Conservation (phyloP, 1,139 yeast genomes). For the Nakaseomyces glabratus region DNA sequence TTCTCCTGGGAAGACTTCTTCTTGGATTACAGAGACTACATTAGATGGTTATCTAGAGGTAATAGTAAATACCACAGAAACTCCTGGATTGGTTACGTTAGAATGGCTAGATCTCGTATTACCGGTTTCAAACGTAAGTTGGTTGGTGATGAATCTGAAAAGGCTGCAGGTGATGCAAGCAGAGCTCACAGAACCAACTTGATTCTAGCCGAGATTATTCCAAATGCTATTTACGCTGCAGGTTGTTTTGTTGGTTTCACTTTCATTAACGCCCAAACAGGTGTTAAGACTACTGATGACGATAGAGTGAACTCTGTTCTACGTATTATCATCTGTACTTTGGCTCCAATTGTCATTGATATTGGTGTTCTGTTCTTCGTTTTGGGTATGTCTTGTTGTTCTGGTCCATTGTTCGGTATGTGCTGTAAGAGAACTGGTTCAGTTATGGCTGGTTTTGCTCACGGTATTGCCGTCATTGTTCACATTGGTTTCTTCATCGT, state of each 20-base stretch:
- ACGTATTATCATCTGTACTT: conserved; percentile 78
- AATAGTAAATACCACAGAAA: conserved; percentile 98
- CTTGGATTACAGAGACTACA: conserved; percentile 95
- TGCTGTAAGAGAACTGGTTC: conserved; percentile 98
- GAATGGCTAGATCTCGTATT: conserved; percentile 90
- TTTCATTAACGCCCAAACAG: conserved; percentile 93
- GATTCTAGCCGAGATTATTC: conserved; percentile 76
- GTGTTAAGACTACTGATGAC: conserved; percentile 50
- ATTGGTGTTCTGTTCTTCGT: conserved; percentile 74
- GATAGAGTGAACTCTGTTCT: conserved; percentile 66
- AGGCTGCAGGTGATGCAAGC: conserved; percentile 86
- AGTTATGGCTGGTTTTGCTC: conserved; percentile 94
- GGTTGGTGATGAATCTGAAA: conserved; percentile 81
- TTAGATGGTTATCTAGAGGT: conserved; percentile 98
- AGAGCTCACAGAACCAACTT: conserved; percentile 90
- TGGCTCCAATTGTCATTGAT: conserved; percentile 87
- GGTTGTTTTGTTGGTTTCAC: conserved; percentile 87
- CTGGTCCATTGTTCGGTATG: conserved; percentile 88
- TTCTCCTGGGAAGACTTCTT: conserved; percentile 98
- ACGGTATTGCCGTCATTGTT: conserved; percentile 82
- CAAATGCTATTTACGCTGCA: conserved; percentile 80
- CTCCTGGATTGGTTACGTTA: conserved; percentile 97
- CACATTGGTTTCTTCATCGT: conserved; percentile 82
- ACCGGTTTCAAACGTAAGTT: conserved; percentile 96
- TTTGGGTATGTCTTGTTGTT: conserved; percentile 84